These are phyloP conservation scores for Sarocladium strictum DNA, from an alignment of 2,329 filamentous ascomycete genomes.

Conservation along the genomic window DNA sequence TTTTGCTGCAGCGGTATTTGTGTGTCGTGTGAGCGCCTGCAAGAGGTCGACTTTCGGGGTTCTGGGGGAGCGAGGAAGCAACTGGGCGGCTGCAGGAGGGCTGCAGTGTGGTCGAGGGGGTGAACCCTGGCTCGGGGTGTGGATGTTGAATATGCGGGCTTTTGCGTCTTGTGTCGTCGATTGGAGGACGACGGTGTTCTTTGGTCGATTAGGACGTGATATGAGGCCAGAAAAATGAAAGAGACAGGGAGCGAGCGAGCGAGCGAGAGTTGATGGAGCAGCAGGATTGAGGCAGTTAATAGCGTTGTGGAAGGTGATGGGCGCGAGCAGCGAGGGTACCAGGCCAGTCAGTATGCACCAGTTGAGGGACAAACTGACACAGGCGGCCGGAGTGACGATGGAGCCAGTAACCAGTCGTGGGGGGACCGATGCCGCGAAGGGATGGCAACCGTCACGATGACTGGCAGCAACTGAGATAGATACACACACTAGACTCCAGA, in stretches of 20 bases:
- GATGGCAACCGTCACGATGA: neutral
- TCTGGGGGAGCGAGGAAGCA: neutral
- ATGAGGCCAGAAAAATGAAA: neutral
- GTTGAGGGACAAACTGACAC: constrained; percentile 8
- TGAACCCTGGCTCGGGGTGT: neutral
- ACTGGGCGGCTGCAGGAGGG: constrained; percentile 6
- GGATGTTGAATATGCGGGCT: constrained; percentile 3
- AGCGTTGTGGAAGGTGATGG: neutral
- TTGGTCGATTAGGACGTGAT: no score
- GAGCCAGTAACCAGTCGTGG: constrained; percentile 7
- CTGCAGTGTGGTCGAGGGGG: constrained; percentile 5
- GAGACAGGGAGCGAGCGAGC: neutral
- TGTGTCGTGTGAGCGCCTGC: constrained; percentile 2
- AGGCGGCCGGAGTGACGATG: neutral
- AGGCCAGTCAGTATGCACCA: neutral
- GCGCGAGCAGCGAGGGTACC: neutral
- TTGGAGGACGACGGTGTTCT: no score
- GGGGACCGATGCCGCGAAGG: neutral
- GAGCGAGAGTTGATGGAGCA: no score
- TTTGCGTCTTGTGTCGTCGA: no score
- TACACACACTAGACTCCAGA: no score
- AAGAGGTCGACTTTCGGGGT: neutral
- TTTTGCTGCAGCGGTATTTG: neutral
- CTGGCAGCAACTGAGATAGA: neutral
- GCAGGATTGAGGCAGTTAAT: neutral